A percentile compares a stretch with the other conserved stretches of the same genome.
Evolutionary conservation across 257 asterid species (phyloP).

Genomic region (Ilex aquifolium): DNA sequence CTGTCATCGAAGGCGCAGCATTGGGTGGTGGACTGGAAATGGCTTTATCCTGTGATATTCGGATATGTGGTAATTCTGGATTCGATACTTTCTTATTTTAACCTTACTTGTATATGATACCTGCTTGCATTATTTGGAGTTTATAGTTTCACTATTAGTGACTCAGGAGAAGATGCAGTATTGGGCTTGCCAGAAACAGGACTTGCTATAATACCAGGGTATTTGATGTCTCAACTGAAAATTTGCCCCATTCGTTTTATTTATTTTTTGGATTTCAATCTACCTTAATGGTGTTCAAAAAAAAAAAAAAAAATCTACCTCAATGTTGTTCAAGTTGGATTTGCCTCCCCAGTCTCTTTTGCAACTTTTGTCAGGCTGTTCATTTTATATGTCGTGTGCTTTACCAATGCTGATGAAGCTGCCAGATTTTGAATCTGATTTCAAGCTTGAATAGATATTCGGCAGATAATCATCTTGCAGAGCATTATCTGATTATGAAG

Average conservation of each 20-base stretch:
- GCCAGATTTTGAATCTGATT: background rate
- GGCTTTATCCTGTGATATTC: conserved; percentile 94
- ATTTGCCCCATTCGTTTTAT: background rate
- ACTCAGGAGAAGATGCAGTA: conserved; percentile 73
- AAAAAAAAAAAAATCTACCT: too few species aligned
- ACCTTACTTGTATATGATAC: background rate
- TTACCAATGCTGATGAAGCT: background rate
- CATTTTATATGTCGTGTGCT: background rate
- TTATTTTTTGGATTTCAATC: background rate
- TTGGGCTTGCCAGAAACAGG: conserved; percentile 94
- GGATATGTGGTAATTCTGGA: conserved; percentile 64
- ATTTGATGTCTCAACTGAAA: conserved; percentile 11
- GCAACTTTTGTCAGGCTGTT: background rate
- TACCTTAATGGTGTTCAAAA: too few species aligned
- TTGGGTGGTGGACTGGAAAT: conserved; percentile 96
- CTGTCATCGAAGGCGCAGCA: conserved; percentile 88
- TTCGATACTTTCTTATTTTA: conserved; percentile 1
- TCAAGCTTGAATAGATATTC: background rate
- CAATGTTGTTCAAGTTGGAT: too few species aligned
- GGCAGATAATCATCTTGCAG: conserved; percentile 5
- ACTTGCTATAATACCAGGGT: conserved; percentile 97
- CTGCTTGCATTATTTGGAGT: conserved; percentile 15
- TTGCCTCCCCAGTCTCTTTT: background rate
- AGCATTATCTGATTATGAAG: conserved; percentile 14
- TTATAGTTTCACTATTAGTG: conserved; percentile 10